Evolutionary conservation across 495 filamentous ascomycete species (phyloP).

Genomic region (Schizothecium vesticola): DNA sequence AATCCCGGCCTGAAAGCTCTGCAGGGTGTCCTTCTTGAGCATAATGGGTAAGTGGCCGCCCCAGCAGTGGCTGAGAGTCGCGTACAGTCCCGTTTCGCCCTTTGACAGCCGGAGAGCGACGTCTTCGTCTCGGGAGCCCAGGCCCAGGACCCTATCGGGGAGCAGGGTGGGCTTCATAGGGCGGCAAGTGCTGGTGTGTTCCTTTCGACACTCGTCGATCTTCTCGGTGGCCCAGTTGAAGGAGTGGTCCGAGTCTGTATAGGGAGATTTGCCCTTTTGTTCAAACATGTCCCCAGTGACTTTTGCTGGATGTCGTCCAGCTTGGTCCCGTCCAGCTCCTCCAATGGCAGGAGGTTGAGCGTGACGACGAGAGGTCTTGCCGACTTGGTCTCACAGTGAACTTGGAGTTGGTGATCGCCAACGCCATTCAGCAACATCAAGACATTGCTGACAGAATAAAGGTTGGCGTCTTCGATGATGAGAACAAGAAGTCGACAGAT

Average conservation of each 20-base stretch:
- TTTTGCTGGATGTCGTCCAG: neutral
- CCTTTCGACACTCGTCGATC: neutral
- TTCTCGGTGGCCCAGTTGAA: neutral
- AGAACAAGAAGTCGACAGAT: neutral
- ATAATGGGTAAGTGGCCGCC: constrained; percentile 1
- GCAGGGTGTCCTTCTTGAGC: neutral
- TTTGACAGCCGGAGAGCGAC: neutral
- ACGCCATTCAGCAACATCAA: neutral
- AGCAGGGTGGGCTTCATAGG: neutral
- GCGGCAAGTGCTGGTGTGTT: neutral
- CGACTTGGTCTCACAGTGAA: neutral
- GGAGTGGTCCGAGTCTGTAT: neutral
- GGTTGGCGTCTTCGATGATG: neutral
- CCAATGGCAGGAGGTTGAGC: neutral
- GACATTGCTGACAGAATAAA: neutral
- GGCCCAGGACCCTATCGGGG: neutral
- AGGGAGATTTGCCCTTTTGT: neutral
- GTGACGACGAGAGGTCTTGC: neutral
- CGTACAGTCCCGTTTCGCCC: neutral
- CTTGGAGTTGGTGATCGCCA: neutral
- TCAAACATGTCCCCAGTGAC: neutral
- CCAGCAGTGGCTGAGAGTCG: constrained; percentile 13
- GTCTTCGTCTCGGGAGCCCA: neutral
- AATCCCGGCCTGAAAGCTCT: constrained; percentile 5
- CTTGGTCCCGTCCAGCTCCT: neutral